Percentiles rank a stretch among this genome's conserved stretches.
Conservation (phyloP, 768 basidiomycete genomes). For the Boletus patriciae region DNA sequence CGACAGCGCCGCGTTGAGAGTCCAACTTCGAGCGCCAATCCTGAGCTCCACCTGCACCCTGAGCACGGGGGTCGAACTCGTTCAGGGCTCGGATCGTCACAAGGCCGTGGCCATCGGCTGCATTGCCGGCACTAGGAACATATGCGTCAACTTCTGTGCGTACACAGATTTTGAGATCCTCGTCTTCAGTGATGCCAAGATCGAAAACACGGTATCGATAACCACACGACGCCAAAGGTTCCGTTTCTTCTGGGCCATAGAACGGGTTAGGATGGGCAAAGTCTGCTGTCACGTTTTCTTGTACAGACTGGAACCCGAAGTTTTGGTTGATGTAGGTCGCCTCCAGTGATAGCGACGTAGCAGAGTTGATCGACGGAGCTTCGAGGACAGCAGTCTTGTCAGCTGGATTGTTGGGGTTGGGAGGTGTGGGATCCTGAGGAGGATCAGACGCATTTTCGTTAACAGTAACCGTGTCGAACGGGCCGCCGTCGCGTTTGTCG, state of each 20-base stretch:
- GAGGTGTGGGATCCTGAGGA: conserved; percentile 76
- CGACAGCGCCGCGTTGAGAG: conserved; percentile 94
- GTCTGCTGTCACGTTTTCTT: conserved; percentile 68
- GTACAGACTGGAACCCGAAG: conserved; percentile 94
- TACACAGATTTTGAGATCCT: conserved; percentile 87
- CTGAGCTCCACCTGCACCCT: conserved; percentile 92
- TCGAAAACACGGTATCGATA: conserved; percentile 97
- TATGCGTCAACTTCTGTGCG: conserved; percentile 97
- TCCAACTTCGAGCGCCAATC: conserved; percentile 99
- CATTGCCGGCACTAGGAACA: conserved; percentile 57
- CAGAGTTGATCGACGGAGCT: conserved; percentile 84
- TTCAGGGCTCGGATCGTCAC: conserved; percentile 94
- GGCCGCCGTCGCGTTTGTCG: conserved; percentile 96
- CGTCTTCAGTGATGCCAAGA: conserved; percentile 85
- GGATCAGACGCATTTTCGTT: conserved; percentile 98
- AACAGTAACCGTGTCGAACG: conserved; percentile 96
- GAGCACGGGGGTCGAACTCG: conserved; percentile 91
- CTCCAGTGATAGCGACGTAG: conserved; percentile 91
- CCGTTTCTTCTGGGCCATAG: conserved; percentile 90
- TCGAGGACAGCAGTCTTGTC: conserved; percentile 66
- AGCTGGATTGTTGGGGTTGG: conserved; percentile 74
- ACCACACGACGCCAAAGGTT: conserved; percentile 92
- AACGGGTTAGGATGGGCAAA: conserved; percentile 93
- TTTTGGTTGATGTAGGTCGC: conserved; percentile 99
- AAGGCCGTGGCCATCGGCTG: conserved; percentile 69